Conservation (phyloP, 495 filamentous ascomycete species). For the Immersiella caudata region DNA sequence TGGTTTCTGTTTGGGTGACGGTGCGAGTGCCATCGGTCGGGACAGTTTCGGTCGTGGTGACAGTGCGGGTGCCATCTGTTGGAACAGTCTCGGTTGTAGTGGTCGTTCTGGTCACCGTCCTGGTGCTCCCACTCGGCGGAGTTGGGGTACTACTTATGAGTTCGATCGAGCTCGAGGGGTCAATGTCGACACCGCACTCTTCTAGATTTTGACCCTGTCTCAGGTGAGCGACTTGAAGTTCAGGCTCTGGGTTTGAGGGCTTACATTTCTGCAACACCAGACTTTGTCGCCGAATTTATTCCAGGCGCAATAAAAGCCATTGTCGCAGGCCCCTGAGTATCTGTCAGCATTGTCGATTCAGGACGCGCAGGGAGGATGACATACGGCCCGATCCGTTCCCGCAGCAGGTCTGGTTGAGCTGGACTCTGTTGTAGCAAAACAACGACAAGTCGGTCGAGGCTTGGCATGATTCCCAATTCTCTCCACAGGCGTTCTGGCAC, state of each 20-base stretch:
- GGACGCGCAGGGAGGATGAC: neutral
- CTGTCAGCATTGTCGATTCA: neutral
- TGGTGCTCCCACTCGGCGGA: neutral
- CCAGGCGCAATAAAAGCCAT: slow-evolving; percentile 37
- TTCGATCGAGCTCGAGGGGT: neutral
- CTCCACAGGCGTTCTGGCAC: slow-evolving; percentile 36
- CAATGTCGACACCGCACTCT: slow-evolving; percentile 3
- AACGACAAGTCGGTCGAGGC: slow-evolving; percentile 35
- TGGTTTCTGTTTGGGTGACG: neutral
- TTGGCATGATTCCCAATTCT: slow-evolving; percentile 32
- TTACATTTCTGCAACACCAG: slow-evolving; percentile 38
- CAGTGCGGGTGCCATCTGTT: neutral
- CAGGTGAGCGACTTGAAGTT: neutral
- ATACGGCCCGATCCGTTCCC: slow-evolving; percentile 36
- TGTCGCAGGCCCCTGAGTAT: slow-evolving; percentile 33
- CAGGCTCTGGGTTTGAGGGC: neutral
- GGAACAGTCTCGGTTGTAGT: neutral
- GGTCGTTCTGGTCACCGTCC: slow-evolving; percentile 7
- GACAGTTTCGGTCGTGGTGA: neutral
- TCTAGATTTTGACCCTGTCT: slow-evolving; percentile 7
- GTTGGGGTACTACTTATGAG: neutral
- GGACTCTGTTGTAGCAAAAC: slow-evolving; percentile 39
- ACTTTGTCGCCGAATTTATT: slow-evolving; percentile 29
- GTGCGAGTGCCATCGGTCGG: neutral
- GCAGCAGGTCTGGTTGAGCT: slow-evolving; percentile 35